Evolutionary conservation across 495 filamentous ascomycete species (phyloP), one percentile per base, ranked within the genome.

Genomic region (Acidomyces sp.): DNA sequence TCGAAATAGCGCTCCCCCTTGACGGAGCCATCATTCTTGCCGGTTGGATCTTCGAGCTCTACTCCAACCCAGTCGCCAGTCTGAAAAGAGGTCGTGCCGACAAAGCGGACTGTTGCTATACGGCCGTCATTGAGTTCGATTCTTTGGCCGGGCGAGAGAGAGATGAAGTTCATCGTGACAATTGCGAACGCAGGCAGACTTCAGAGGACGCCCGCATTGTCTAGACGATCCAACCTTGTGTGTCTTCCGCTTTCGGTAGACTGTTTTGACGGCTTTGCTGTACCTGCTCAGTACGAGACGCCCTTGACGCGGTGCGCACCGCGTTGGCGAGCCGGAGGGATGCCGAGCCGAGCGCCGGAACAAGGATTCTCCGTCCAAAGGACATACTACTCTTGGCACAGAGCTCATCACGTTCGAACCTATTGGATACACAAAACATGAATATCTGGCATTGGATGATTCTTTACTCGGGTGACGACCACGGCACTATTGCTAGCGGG

Each of bases 21-120:
- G 27, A 96, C 82, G 21, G 79, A 74, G 49, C 90, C 90, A 68
- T 97, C 85, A 53, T 97, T 96, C 63, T 97, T 96, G 9, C 90
- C 90, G 9, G 67, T 70, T n/a, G 74, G 64, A 25, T 80, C 80
- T 28, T 82, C 77, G 43, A 97, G 71, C 68, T 93, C 87, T 32
- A 96, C 70, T 37, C 90, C 90, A 37, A 94, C 65, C 85, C 88
- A 97, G 20, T 83, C 78, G 39, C 86, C 92, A 3, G 59, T 55
- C 23, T 83, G 75, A 59, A 96, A 94, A 44, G 71, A 62, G 19
- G 87, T 82, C 31, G 69, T 65, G 46, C 90, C 90, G 45, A 84
- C 61, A 58, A 78, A 97, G 52, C 83, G 82, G 31, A 96, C 70
- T 43, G 70, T 76, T 51, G 69, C 90, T 39, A 68, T 69, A 46